Evolutionary conservation across 352 stramenopile genomes (phyloP).

Genomic region (Phytophthora hybrid): DNA sequence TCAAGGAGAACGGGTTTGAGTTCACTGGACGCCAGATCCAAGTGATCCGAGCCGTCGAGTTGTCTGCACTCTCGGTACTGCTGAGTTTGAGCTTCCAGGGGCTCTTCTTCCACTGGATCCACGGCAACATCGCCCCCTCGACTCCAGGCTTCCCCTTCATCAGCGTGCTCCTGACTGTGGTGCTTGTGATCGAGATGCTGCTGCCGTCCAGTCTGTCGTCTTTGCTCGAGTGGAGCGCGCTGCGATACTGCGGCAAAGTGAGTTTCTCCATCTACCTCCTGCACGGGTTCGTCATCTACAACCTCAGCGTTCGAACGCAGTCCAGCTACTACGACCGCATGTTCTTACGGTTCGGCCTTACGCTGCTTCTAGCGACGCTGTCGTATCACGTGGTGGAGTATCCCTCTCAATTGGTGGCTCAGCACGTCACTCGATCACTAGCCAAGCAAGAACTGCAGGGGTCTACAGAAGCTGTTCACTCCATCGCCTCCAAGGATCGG

Average conservation of each 20-base stretch:
- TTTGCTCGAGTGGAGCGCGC: constrained; percentile 18
- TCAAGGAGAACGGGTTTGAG: constrained; percentile 22
- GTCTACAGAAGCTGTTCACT: background rate
- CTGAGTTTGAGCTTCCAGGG: constrained; percentile 35
- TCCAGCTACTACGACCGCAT: constrained; percentile 30
- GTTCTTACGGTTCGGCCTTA: constrained; percentile 39
- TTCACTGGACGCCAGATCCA: background rate
- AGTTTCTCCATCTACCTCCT: constrained; percentile 59
- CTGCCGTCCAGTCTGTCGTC: constrained; percentile 29
- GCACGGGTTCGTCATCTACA: constrained; percentile 47
- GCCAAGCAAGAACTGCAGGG: constrained; percentile 7
- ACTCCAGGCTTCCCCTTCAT: constrained; percentile 34
- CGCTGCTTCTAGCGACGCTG: constrained; percentile 34
- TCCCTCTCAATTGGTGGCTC: constrained; percentile 46
- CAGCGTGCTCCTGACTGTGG: constrained; percentile 30
- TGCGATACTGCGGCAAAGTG: constrained; percentile 49
- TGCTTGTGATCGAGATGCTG: constrained; percentile 51
- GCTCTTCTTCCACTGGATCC: constrained; percentile 38
- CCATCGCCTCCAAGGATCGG: background rate
- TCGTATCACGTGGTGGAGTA: constrained; percentile 54
- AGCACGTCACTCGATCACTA: constrained; percentile 24
- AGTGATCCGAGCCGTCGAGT: constrained; percentile 31
- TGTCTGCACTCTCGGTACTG: constrained; percentile 21
- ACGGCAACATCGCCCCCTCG: constrained; percentile 23
- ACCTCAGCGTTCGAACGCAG: constrained; percentile 1